phyloP scores from a whole-genome alignment of 768 basidiomycete species.

The Boletus edulis region DNA sequence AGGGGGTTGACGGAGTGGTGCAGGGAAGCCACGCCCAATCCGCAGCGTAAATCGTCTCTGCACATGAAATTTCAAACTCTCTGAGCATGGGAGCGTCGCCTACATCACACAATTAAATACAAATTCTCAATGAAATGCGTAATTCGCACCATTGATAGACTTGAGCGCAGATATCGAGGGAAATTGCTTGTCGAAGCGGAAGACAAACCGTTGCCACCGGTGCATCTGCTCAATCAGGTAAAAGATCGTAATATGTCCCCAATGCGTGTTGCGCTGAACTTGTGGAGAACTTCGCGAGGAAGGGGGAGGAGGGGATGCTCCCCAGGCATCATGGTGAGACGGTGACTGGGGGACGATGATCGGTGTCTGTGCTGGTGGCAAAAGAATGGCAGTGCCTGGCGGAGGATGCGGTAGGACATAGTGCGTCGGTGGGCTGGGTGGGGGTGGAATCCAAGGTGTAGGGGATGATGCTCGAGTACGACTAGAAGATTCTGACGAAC shows the following conservation, averaged over 20 bases:
- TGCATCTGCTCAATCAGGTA: conserved; percentile 80
- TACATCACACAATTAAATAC: conserved; percentile 25
- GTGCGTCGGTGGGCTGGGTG: conserved; percentile 32
- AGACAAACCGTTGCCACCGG: conserved; percentile 79
- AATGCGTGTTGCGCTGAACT: conserved; percentile 55
- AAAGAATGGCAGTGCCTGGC: conserved; percentile 26
- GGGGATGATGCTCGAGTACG: conserved; percentile 30
- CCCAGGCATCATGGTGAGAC: conserved; percentile 39
- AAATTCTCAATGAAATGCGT: not conserved
- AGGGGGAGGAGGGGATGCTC: conserved; percentile 29
- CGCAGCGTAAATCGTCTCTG: conserved; percentile 54
- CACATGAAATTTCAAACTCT: conserved; percentile 77
- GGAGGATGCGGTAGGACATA: conserved; percentile 37
- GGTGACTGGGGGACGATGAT: conserved; percentile 49
- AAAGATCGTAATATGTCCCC: conserved; percentile 79
- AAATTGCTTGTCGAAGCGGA: conserved; percentile 77
- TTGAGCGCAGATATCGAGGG: conserved; percentile 71
- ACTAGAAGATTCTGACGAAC: conserved; percentile 21
- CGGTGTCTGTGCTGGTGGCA: conserved; percentile 39
- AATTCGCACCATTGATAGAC: conserved; percentile 59
- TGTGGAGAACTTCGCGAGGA: conserved; percentile 28
- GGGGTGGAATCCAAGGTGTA: conserved; percentile 31
- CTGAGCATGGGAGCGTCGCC: conserved; percentile 70
- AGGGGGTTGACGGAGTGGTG: conserved; percentile 31
- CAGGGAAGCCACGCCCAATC: conserved; percentile 81